Conservation (phyloP, 2,329 filamentous ascomycete species). For the Cladophialophora chaetospira region DNA sequence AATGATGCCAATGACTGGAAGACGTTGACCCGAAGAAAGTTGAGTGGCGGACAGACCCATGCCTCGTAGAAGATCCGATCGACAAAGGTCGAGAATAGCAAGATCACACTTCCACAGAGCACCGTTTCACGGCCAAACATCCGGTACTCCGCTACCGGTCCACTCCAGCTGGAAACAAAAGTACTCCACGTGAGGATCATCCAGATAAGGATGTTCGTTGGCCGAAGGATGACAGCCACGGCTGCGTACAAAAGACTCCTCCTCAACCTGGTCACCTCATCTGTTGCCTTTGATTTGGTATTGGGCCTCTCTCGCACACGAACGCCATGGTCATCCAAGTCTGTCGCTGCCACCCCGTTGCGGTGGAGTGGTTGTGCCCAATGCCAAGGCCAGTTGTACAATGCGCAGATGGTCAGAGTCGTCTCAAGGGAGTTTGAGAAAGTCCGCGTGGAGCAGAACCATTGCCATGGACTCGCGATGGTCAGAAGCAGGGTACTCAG, state of each 20-base stretch:
- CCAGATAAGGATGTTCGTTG: conserved; percentile 90
- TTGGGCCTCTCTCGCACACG: conserved; percentile 45
- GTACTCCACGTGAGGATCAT: conserved; percentile 55
- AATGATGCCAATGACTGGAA: conserved; percentile 85
- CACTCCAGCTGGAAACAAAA: conserved; percentile 10
- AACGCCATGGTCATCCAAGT: conserved; percentile 35
- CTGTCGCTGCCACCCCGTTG: not conserved
- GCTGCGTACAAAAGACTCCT: conserved; percentile 74
- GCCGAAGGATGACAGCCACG: conserved; percentile 79
- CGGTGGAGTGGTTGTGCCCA: conserved; percentile 51
- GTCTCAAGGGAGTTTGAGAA: conserved; percentile 94
- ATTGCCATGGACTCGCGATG: conserved; percentile 85
- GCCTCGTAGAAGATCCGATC: conserved; percentile 79
- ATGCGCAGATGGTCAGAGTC: conserved; percentile 76
- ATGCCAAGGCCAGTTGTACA: conserved; percentile 86
- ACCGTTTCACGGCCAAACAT: conserved; percentile 62
- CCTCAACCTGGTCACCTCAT: conserved; percentile 46
- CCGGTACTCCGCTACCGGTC: conserved; percentile 6
- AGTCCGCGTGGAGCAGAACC: conserved; percentile 90
- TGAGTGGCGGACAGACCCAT: conserved; percentile 86
- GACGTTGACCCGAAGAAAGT: conserved; percentile 89
- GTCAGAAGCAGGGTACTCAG: conserved; percentile 73
- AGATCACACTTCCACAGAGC: conserved; percentile 62
- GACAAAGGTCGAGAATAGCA: conserved; percentile 64
- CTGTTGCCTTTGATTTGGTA: conserved; percentile 34